phyloP scores from a whole-genome alignment of 2,329 filamentous ascomycete genomes.

The Aspergillus oerlinghausenensis region DNA sequence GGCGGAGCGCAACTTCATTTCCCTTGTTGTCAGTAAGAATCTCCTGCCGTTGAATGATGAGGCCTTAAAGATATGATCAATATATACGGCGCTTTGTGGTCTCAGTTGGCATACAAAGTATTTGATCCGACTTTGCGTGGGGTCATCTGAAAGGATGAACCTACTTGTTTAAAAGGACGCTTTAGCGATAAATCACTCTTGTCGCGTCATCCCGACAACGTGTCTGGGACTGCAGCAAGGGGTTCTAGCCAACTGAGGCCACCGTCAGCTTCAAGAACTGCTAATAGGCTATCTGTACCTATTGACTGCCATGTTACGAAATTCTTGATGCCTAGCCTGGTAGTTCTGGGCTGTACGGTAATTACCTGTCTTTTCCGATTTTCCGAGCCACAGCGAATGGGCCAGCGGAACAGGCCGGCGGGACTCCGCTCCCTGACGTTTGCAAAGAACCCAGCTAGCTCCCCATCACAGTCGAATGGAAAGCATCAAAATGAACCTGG shows the following conservation, averaged over 20 bases:
- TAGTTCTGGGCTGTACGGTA: conserved; percentile 2
- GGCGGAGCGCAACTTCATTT: neutral
- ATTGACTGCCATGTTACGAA: neutral
- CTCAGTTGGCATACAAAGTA: neutral
- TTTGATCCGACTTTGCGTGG: neutral
- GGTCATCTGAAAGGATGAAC: neutral
- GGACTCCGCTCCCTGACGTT: conserved; percentile 18
- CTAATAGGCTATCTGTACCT: neutral
- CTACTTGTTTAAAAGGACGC: neutral
- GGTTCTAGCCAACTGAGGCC: neutral
- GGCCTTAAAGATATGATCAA: no score
- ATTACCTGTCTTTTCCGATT: conserved; percentile 8
- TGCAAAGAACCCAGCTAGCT: neutral
- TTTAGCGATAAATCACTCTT: neutral
- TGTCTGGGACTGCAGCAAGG: neutral
- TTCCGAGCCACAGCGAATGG: conserved; percentile 12
- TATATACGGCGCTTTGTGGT: no score
- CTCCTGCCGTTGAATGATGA: no score
- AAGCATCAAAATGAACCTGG: neutral
- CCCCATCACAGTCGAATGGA: neutral
- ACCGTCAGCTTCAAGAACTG: neutral
- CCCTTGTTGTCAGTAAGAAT: no score
- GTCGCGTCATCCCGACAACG: neutral
- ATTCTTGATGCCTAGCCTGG: neutral
- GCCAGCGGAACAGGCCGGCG: conserved; percentile 23